Base-by-base conservation (phyloP, 2,329 filamentous ascomycete genomes). In the Rutstroemia sp. region DNA sequence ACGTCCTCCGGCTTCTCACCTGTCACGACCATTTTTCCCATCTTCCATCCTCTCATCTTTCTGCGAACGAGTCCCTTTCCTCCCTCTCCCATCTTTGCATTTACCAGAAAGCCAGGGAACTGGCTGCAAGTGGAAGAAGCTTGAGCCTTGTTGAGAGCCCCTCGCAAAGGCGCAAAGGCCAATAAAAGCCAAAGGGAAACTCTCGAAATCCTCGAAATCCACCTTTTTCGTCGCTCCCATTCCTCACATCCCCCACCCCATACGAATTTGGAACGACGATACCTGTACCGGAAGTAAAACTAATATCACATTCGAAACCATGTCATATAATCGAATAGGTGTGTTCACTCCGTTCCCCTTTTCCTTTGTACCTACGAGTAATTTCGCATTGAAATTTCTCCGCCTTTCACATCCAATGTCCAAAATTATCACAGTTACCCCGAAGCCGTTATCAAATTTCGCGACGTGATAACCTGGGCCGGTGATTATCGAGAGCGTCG, bases 341-440 rank as follows among this genome's bases (percentile, higher is more conserved):
- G 17, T 41, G 38, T 41, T 14, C 38, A 30, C 10, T 30, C 27
- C 27, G 27, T 30, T 30, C 27, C 27, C 27, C 27, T 30, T 30
- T 30, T 30, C 38, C 38, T 9, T 41, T 4, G 14, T 14, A 14
- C 14, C 23, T 23, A 19, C 19, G 19, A 19, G 19, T 17, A 17
- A 41, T 41, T 41, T 41, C 38, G 17, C 27, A 41, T 41, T 41
- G 14, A 5, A 14, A 14, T 17, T 17, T 41, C 7, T 41, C 17
- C 38, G 14, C 14, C 17, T 41, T 12, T n/a, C 38, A n/a, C 38
- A 6, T 38, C 41, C 5, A 38, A 16, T 21, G 19, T 8, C 55
- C 51, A 51, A 51, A 53, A 51, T 30, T 30, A 30, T 30, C 58
- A 51, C 54, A 48, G 42, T 19, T 38, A 14, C 10, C 25, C 27